Percentiles rank a stretch among this genome's conserved stretches.
These are phyloP conservation scores for Termitomyces sp. DNA, from an alignment of 768 basidiomycete species.

Conservation along the genomic window DNA sequence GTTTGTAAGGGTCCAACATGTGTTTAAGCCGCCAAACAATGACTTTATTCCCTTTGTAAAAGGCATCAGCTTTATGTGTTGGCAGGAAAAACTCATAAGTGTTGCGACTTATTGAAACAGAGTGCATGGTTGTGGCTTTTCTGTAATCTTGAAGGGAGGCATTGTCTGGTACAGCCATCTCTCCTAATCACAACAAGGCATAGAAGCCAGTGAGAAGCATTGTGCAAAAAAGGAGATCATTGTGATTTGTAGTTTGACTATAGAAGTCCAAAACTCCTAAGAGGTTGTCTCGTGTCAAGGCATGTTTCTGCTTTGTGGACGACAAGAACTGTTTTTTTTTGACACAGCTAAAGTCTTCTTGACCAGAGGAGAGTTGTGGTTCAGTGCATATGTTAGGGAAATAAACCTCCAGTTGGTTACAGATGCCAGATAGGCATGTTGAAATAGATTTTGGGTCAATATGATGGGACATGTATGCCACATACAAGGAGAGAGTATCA, in stretches of 20 bases:
- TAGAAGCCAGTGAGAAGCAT: neutral
- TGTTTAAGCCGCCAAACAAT: no score
- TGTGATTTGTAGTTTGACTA: neutral
- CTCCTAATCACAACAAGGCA: conserved; percentile 11
- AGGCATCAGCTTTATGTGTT: no score
- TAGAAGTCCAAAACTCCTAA: neutral
- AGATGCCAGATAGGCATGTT: conserved; percentile 34
- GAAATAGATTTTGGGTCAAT: conserved; percentile 21
- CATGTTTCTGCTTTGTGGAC: neutral
- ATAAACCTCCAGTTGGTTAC: conserved; percentile 25
- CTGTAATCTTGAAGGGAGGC: no score
- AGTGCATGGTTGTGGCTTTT: no score
- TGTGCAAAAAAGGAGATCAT: conserved; percentile 2
- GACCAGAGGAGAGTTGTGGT: conserved; percentile 4
- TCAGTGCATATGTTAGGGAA: conserved; percentile 24
- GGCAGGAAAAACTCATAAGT: no score
- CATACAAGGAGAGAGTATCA: conserved; percentile 29
- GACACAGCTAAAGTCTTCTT: neutral
- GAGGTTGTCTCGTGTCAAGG: neutral
- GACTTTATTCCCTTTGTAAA: no score
- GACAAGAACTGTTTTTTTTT: neutral
- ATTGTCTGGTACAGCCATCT: conserved; percentile 21
- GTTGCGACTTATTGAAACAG: no score
- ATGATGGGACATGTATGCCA: conserved; percentile 26
- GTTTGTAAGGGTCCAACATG: no score